These are phyloP conservation scores for Cutaneotrichosporon cavernicola DNA, from an alignment of 1,284 basidiomycete species.

Conservation along the genomic window DNA sequence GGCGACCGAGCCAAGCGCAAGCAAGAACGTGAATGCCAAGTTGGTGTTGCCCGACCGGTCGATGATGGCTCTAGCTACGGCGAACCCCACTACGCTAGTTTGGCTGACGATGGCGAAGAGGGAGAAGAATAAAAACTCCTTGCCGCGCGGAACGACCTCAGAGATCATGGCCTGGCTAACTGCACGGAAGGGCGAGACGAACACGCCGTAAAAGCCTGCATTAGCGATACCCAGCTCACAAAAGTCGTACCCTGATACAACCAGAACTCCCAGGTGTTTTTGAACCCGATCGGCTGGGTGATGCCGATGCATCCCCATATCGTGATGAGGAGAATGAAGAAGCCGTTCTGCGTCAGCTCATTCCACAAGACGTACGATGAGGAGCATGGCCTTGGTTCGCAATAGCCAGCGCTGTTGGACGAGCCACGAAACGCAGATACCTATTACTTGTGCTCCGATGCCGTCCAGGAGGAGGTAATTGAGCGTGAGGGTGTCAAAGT, in stretches of 20 bases:
- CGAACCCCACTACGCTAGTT: conserved; percentile 55
- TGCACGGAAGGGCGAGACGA: conserved; percentile 29
- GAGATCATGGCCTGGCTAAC: conserved; percentile 57
- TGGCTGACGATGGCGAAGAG: conserved; percentile 44
- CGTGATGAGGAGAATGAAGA: conserved; percentile 52
- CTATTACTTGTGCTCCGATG: conserved; percentile 68
- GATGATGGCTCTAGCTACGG: conserved; percentile 33
- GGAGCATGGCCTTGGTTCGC: conserved; percentile 64
- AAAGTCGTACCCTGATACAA: conserved; percentile 55
- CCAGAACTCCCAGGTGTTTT: conserved; percentile 34
- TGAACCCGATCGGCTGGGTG: conserved; percentile 28
- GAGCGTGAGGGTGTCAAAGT: conserved; percentile 44
- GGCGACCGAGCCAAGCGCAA: conserved; percentile 25
- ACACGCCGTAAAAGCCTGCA: conserved; percentile 63
- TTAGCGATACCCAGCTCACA: not conserved
- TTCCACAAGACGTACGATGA: conserved; percentile 55
- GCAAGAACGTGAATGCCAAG: conserved; percentile 32
- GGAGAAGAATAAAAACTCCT: conserved; percentile 47
- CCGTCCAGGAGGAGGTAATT: conserved; percentile 68
- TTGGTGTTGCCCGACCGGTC: conserved; percentile 26
- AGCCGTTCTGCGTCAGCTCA: conserved; percentile 46
- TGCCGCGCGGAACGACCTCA: conserved; percentile 33
- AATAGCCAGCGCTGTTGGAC: conserved; percentile 71
- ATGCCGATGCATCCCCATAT: conserved; percentile 30
- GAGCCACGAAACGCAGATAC: conserved; percentile 69